Evolutionary conservation across 208 protist genomes (phyloP), one percentile per base, ranked within the genome.

Genomic region (Herpetomonas tarakana): DNA sequence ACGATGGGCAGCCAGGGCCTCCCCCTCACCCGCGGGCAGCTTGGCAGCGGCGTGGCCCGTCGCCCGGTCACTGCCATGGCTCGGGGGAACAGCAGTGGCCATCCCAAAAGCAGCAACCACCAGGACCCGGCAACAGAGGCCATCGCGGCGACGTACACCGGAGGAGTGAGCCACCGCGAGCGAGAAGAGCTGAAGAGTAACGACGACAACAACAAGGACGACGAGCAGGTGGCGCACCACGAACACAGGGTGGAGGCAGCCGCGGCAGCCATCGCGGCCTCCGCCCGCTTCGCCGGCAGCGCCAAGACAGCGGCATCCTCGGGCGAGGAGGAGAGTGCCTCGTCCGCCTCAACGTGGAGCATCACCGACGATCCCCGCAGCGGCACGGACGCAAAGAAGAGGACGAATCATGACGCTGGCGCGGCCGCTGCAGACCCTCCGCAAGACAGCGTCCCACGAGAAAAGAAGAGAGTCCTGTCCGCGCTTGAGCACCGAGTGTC

Each of bases 21-120:
- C 25, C 76, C 76, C 26, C 65, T 83, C 22, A 76, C 71, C n/a
- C 76, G 76, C 19, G 76, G 76, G 35, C 30, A 45, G 18, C 58
- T 83, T 28, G 69, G 69, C 0, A 35, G 14, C 52, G 41, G 16
- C 19, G 28, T 16, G 21, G 47, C n/a, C n/a, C n/a, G n/a, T n/a
- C n/a, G n/a, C n/a, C n/a, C n/a, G n/a, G n/a, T n/a, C n/a, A n/a
- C n/a, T n/a, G n/a, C n/a, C n/a, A n/a, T n/a, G n/a, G n/a, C n/a
- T n/a, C n/a, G n/a, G n/a, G n/a, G n/a, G n/a, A n/a, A n/a, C n/a
- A n/a, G n/a, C n/a, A n/a, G n/a, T n/a, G n/a, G n/a, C n/a, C n/a
- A n/a, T n/a, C n/a, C n/a, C n/a, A n/a, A n/a, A n/a, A n/a, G n/a
- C n/a, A n/a, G n/a, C n/a, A n/a, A n/a, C n/a, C n/a, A n/a, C n/a